A percentile compares a stretch with the other conserved stretches of the same genome.
phyloP scores from a whole-genome alignment of 139 green algal species.

The Pseudopediastrum boryanum region DNA sequence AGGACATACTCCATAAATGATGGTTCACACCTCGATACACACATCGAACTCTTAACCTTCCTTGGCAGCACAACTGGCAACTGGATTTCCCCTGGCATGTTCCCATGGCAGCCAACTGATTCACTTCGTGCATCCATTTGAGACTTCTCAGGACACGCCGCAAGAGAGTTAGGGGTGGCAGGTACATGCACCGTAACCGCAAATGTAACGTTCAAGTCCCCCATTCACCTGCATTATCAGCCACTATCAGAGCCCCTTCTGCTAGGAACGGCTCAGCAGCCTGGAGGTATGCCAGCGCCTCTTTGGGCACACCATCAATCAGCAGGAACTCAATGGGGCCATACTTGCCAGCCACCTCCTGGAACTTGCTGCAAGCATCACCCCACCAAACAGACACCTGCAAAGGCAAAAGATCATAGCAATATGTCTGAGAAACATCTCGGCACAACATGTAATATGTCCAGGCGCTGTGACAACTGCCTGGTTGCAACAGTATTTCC shows the following conservation, averaged over 20 bases:
- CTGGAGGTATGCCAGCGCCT: slow-evolving; percentile 67
- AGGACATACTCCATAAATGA: too few relatives aligned
- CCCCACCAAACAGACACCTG: slow-evolving; percentile 59
- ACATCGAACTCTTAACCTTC: background rate
- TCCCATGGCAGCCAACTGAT: too few relatives aligned
- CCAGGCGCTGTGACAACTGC: too few relatives aligned
- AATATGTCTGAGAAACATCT: too few relatives aligned
- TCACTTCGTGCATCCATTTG: too few relatives aligned
- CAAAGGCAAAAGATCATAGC: slow-evolving; percentile 13
- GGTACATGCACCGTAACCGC: too few relatives aligned
- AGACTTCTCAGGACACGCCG: too few relatives aligned
- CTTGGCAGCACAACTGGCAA: slow-evolving; percentile 1
- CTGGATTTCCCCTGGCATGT: too few relatives aligned
- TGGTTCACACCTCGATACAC: too few relatives aligned
- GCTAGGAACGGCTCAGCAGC: slow-evolving; percentile 62
- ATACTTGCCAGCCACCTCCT: background rate
- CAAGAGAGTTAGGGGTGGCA: too few relatives aligned
- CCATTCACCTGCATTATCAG: slow-evolving; percentile 66
- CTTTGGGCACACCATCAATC: slow-evolving; percentile 65
- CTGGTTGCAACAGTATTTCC: too few relatives aligned
- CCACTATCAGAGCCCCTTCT: slow-evolving; percentile 58
- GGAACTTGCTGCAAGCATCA: slow-evolving; percentile 46
- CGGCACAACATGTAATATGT: too few relatives aligned
- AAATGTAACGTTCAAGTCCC: background rate
- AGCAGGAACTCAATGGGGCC: slow-evolving; percentile 69